A percentile compares a stretch with the other conserved stretches of the same genome.
phyloP scores from a whole-genome alignment of 345 rosid genomes.

The Eucalyptus coolabah region DNA sequence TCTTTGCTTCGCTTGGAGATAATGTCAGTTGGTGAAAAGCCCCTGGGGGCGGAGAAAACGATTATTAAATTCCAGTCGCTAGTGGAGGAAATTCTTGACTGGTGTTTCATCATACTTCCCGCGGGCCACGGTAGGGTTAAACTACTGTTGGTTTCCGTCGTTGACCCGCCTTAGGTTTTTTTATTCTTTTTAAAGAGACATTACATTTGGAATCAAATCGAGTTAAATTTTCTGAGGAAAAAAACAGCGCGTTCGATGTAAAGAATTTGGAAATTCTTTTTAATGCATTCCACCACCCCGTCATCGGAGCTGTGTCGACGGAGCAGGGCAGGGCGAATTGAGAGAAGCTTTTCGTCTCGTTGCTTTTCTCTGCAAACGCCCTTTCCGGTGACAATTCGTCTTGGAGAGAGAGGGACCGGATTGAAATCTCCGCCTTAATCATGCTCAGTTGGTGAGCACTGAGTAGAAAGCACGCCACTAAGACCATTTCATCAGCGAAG shows the following conservation, averaged over 20 bases:
- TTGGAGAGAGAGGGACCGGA: neutral
- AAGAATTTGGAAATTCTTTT: neutral
- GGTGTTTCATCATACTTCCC: neutral
- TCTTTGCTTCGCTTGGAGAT: neutral
- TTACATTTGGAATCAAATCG: too few species aligned
- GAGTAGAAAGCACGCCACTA: neutral
- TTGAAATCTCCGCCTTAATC: neutral
- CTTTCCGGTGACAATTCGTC: neutral
- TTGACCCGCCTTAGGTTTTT: too few species aligned
- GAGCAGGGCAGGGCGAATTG: neutral
- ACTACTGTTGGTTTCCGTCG: too few species aligned
- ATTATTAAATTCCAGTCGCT: neutral
- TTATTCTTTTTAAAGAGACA: too few species aligned
- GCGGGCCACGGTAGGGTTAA: neutral
- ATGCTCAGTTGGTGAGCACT: neutral
- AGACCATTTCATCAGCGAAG: neutral
- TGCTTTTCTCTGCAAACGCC: too few species aligned
- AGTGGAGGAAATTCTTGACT: neutral
- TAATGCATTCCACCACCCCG: neutral
- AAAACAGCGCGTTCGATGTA: neutral
- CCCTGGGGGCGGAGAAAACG: neutral
- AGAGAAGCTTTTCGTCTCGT: too few species aligned
- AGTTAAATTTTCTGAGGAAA: neutral
- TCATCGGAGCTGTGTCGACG: neutral
- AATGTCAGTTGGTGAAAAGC: neutral